These are phyloP conservation scores for Penicillium olsonii DNA, from an alignment of 2,329 filamentous ascomycete species.

Conservation along the genomic window DNA sequence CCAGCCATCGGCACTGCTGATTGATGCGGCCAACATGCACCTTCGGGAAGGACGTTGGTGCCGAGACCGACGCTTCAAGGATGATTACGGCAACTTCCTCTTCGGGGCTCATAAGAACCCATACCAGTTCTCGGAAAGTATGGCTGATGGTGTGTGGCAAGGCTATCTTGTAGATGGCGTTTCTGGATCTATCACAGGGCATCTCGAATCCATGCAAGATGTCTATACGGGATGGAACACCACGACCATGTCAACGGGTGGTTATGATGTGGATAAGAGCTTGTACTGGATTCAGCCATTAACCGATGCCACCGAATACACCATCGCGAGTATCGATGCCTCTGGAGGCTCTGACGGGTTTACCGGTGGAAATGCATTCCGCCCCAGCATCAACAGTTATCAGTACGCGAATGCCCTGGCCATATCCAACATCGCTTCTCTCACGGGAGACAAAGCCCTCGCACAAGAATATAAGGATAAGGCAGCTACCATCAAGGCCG, in stretches of 20 bases:
- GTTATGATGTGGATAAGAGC: slow-evolving; percentile 41
- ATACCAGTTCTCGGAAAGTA: slow-evolving; percentile 48
- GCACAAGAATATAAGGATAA: slow-evolving; percentile 26
- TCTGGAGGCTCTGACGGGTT: slow-evolving; percentile 41
- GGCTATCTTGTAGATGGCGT: slow-evolving; percentile 48
- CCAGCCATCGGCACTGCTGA: slow-evolving; percentile 45
- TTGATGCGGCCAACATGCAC: slow-evolving; percentile 49
- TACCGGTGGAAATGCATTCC: slow-evolving; percentile 42
- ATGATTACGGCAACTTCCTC: slow-evolving; percentile 48
- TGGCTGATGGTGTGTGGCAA: slow-evolving; percentile 42
- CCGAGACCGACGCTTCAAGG: slow-evolving; percentile 46
- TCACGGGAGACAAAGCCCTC: slow-evolving; percentile 27
- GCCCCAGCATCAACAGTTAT: slow-evolving; percentile 49
- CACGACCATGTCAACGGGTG: slow-evolving; percentile 42
- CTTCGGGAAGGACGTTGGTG: slow-evolving; percentile 48
- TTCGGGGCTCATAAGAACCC: slow-evolving; percentile 42
- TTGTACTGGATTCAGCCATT: slow-evolving; percentile 48
- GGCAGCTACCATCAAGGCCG: slow-evolving; percentile 39
- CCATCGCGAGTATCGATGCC: slow-evolving; percentile 47
- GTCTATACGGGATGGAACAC: slow-evolving; percentile 29
- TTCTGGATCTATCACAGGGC: slow-evolving; percentile 29
- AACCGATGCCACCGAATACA: slow-evolving; percentile 49
- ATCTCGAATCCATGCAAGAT: slow-evolving; percentile 29
- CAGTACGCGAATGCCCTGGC: slow-evolving; percentile 48
- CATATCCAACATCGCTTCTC: slow-evolving; percentile 41